phyloP scores from a whole-genome alignment of 768 basidiomycete genomes.

The Pleurotus eryngii region DNA sequence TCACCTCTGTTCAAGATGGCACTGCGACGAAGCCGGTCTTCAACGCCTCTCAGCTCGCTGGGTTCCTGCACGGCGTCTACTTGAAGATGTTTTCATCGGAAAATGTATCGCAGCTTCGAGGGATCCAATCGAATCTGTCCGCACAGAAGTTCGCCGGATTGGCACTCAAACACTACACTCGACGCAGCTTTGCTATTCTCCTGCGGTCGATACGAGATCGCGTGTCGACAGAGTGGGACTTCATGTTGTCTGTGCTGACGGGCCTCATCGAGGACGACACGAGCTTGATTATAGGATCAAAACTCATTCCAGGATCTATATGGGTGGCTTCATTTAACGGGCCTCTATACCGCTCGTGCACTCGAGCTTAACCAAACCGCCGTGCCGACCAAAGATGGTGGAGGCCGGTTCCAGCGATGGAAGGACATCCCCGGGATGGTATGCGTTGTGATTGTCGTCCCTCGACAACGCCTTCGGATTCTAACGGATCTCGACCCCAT shows the following conservation, averaged over 20 bases:
- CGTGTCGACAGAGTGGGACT: constrained; percentile 37
- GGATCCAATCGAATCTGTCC: not conserved
- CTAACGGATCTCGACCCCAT: constrained; percentile 20
- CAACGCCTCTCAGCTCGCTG: constrained; percentile 30
- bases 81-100: constrained; percentile 42
- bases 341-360: constrained; percentile 28
- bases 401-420: constrained; percentile 25
- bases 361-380: not conserved
- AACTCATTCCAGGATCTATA: constrained; percentile 45
- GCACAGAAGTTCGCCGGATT: constrained; percentile 13
- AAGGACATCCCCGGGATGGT: constrained; percentile 27
- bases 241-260: constrained; percentile 33
- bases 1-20: constrained; percentile 6
- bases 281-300: constrained; percentile 20
- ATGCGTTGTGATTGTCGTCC: constrained; percentile 31
- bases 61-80: constrained; percentile 40
- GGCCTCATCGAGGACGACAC: constrained; percentile 19
- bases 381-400: constrained; percentile 11
- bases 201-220: constrained; percentile 36
- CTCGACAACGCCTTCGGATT: constrained; percentile 25
- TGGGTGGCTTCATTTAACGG: constrained; percentile 37
- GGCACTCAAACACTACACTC: constrained; percentile 39
- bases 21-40: constrained; percentile 14
- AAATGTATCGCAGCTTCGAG: constrained; percentile 14
- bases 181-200: constrained; percentile 45